Percentiles rank a stretch among this genome's conserved stretches.
Conservation (phyloP, 2,329 filamentous ascomycete species). For the Aspergillus carbonarius region DNA sequence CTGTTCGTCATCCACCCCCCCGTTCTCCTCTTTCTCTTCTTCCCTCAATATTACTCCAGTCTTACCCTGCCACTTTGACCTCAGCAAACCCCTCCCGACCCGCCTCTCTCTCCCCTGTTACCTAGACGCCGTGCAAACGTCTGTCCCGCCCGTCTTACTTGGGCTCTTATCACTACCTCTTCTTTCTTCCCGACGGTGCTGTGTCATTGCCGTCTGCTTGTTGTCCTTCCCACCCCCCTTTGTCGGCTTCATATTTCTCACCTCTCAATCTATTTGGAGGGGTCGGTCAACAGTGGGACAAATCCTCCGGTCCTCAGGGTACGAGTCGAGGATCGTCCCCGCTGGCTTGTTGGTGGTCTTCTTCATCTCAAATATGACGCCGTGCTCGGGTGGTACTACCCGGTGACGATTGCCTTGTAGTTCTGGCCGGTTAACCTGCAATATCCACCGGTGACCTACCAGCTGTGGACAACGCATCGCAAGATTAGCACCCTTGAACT, state of each 20-base stretch:
- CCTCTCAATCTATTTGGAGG: neutral
- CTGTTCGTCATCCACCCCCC: slow-evolving; percentile 4
- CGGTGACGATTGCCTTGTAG: slow-evolving; percentile 40
- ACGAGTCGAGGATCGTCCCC: slow-evolving; percentile 15
- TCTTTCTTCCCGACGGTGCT: neutral
- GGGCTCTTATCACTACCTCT: neutral
- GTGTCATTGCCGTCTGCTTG: neutral
- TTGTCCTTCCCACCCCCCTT: neutral
- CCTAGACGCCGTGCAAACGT: slow-evolving; percentile 29
- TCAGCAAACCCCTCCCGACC: slow-evolving; percentile 22
- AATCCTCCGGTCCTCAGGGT: slow-evolving; percentile 8
- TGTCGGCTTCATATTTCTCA: neutral
- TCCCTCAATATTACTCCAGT: slow-evolving; percentile 8
- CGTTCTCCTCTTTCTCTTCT: slow-evolving; percentile 3
- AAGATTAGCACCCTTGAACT: slow-evolving; percentile 29
- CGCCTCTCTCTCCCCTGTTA: slow-evolving; percentile 18
- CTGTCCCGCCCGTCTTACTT: slow-evolving; percentile 17
- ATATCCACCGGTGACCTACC: slow-evolving; percentile 35
- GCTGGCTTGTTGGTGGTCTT: slow-evolving; percentile 19
- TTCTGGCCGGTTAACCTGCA: slow-evolving; percentile 36
- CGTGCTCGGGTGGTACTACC: slow-evolving; percentile 38
- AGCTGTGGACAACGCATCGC: slow-evolving; percentile 41
- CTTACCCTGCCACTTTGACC: slow-evolving; percentile 15
- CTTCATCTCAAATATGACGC: slow-evolving; percentile 36
- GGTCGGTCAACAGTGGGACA: slow-evolving; percentile 2